Evolutionary conservation across 1,284 basidiomycete species (phyloP).

Genomic region (Sparassis latifolia): DNA sequence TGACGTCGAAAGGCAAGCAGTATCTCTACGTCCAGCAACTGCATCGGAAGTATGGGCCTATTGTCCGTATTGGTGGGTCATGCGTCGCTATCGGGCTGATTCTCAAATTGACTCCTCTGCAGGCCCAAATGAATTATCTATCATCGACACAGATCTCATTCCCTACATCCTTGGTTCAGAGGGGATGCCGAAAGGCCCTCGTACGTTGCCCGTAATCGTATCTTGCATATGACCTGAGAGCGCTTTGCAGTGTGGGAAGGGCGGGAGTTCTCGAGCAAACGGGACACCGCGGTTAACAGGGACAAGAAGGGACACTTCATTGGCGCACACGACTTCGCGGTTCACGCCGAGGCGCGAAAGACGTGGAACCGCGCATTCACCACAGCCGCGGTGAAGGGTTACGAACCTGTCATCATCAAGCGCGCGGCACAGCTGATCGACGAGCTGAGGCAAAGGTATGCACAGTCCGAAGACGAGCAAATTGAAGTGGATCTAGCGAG

Average conservation of each 20-base stretch:
- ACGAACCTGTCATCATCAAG: conserved; percentile 36
- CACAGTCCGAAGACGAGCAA: too few relatives aligned
- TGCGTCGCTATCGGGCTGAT: too few relatives aligned
- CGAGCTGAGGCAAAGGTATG: conserved; percentile 18
- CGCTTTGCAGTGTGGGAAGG: conserved; percentile 3
- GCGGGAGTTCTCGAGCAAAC: background rate
- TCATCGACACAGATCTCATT: too few relatives aligned
- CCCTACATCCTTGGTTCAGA: too few relatives aligned
- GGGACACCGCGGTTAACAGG: background rate
- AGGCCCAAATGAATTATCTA: too few relatives aligned
- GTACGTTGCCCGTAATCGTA: background rate
- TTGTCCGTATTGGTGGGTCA: too few relatives aligned
- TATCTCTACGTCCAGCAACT: too few relatives aligned
- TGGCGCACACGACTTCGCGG: conserved; percentile 23
- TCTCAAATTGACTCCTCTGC: too few relatives aligned
- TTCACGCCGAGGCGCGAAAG: conserved; percentile 41
- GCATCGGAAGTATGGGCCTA: too few relatives aligned
- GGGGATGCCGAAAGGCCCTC: conserved; percentile 9
- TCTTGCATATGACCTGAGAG: background rate
- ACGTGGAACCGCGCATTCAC: conserved; percentile 49
- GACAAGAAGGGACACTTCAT: conserved; percentile 1
- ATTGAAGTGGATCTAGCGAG: conserved; percentile 38
- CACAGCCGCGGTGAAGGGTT: conserved; percentile 42
- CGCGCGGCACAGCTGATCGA: conserved; percentile 34
- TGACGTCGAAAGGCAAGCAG: too few relatives aligned